Percentiles rank a stretch among this genome's conserved stretches.
These are phyloP conservation scores for Cladophialophora bantiana DNA, from an alignment of 2,329 filamentous ascomycete genomes.

Conservation along the genomic window DNA sequence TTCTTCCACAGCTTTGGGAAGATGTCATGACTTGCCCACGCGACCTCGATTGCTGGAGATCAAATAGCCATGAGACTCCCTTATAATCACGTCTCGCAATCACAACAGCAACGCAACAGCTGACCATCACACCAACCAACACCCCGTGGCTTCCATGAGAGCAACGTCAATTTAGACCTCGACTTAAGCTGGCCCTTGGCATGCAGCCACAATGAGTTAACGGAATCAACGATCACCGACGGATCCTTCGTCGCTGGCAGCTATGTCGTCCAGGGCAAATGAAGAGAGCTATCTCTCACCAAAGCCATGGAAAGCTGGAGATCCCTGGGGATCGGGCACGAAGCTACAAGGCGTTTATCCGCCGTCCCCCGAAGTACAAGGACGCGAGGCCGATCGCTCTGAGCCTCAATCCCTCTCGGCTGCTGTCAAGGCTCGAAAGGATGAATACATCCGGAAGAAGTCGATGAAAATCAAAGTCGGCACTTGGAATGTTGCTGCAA, in stretches of 20 bases:
- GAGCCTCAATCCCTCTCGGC: slow-evolving; percentile 58
- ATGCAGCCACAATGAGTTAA: slow-evolving; percentile 28
- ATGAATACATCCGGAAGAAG: slow-evolving; percentile 79
- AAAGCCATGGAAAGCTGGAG: slow-evolving; percentile 33
- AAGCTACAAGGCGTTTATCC: slow-evolving; percentile 60
- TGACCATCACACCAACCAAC: neutral
- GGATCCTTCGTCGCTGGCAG: neutral
- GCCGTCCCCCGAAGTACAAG: slow-evolving; percentile 34
- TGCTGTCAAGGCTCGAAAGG: slow-evolving; percentile 72
- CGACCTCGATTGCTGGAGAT: slow-evolving; percentile 13
- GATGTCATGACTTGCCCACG: slow-evolving; percentile 22
- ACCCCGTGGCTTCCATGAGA: neutral
- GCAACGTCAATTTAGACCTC: neutral
- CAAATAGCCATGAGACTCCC: slow-evolving; percentile 11
- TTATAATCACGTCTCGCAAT: neutral
- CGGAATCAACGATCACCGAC: neutral
- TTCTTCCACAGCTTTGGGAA: slow-evolving; percentile 1
- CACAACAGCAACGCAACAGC: neutral
- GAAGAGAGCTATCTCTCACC: slow-evolving; percentile 28
- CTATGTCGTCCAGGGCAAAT: slow-evolving; percentile 30
- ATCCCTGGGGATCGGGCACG: slow-evolving; percentile 41
- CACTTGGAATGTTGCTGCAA: slow-evolving; percentile 91
- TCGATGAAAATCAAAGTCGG: slow-evolving; percentile 86
- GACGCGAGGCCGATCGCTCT: slow-evolving; percentile 32
- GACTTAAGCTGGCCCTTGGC: neutral